phyloP scores from a whole-genome alignment of 352 stramenopile species.

The Phytophthora fragariaefolia region DNA sequence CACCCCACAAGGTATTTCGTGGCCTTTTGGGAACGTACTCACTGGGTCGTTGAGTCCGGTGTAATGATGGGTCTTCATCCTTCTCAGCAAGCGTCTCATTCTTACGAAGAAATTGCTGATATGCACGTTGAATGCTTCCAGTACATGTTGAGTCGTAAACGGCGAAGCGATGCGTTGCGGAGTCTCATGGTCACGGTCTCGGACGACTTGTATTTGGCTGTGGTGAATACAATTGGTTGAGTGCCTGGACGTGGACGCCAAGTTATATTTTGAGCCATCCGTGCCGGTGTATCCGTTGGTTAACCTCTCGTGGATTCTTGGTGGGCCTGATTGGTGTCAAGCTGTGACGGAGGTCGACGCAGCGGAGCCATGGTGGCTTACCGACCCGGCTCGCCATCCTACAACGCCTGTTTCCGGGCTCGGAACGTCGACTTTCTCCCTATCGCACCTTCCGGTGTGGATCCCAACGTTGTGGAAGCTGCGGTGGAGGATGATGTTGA shows the following conservation, averaged over 20 bases:
- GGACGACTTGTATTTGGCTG: neutral
- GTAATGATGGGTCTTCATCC: neutral
- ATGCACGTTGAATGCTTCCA: neutral
- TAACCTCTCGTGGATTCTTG: neutral
- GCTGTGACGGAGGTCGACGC: neutral
- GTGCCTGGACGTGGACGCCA: too few species aligned
- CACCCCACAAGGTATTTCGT: too few species aligned
- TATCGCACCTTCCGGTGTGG: neutral
- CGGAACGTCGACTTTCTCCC: neutral
- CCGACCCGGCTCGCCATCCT: neutral
- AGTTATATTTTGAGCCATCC: neutral
- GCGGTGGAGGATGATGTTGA: neutral
- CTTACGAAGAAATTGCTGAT: neutral
- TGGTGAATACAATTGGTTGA: neutral
- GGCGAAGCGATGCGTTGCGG: neutral
- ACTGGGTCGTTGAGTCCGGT: neutral
- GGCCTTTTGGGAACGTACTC: neutral
- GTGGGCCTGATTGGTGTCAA: neutral
- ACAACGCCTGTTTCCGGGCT: neutral
- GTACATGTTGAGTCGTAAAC: neutral
- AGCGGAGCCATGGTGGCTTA: neutral
- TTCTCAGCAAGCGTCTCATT: neutral
- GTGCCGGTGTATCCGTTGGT: neutral
- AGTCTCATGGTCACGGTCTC: neutral
- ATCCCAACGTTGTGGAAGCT: neutral